Base-by-base conservation (phyloP, 2,329 filamentous ascomycete species). In the Colletotrichum sp. region DNA sequence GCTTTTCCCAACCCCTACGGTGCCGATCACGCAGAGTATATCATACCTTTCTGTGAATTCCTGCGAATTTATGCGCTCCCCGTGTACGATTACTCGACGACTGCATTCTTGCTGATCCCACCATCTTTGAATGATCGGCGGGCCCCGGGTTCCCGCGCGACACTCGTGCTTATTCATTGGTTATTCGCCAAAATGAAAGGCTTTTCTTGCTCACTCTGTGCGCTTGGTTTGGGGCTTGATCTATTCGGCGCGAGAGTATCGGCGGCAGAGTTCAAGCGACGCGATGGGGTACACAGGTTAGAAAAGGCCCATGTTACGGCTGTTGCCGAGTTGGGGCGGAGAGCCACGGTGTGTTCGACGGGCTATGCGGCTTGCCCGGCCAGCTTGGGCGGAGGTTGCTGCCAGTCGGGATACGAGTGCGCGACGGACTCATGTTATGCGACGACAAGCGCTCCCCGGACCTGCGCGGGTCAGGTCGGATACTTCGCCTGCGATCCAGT, bases 361-460 rank as follows among this genome's bases (percentile, higher is more conserved):
- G 80, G 79, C 39, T 75, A 82, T 26, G 80, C 79, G 21, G 77
- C 82, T 15, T 89, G 88, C 64, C 81, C 87, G 7, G 79, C 81
- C 5, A 84, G 84, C 12, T 70, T 87, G n/a, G 80, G 81, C 24
- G 88, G 89, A 39, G 87, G 86, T 39, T 90, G 89, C 72, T 90
- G 89, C 74, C 88, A 89, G 2, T 80, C 85, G 6, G 81, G 84
- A 52, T 91, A 90, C 78, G 82, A 83, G 6, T 92, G 90, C 80
- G 88, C 83, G 4, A 83, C 82, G 60, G 83, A 87, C 39, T 88
- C 87, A 44, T 90, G 89, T 75, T 86, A 85, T 78, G 87, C 87
- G 15, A 88, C 88, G 6, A 87, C 87, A 0, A 86, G 83, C 49
- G 85, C 84, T 15, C 84, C 87, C 15, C 84, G 84, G 8, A 85